Percentiles rank a stretch among this genome's conserved stretches.
phyloP scores from a whole-genome alignment of 2,329 filamentous ascomycete genomes.

The Ophiostoma australiae region DNA sequence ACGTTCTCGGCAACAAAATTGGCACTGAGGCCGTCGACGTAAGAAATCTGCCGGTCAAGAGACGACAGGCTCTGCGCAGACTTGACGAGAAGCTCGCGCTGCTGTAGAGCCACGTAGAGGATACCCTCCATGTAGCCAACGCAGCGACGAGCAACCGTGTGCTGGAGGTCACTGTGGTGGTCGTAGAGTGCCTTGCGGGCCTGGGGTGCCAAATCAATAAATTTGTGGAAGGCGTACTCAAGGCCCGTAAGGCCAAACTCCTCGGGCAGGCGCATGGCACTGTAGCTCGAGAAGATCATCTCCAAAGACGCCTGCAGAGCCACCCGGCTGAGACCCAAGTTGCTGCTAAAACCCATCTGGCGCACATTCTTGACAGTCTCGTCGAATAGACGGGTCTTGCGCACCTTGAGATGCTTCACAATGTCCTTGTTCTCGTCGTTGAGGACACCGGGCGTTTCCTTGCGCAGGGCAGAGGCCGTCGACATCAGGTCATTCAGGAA shows the following conservation, averaged over 20 bases:
- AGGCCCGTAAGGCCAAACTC: constrained; percentile 38
- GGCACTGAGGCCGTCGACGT: constrained; percentile 20
- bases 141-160: constrained; percentile 72
- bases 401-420: constrained; percentile 83
- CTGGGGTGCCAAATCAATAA: constrained; percentile 66
- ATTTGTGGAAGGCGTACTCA: constrained; percentile 73
- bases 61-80: constrained; percentile 8
- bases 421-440: constrained; percentile 80
- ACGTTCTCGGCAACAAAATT: neutral
- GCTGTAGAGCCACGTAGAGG: constrained; percentile 58
- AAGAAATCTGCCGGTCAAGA: constrained; percentile 25
- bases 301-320: constrained; percentile 67
- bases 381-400: constrained; percentile 84
- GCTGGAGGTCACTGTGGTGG: constrained; percentile 79
- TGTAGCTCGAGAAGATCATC: constrained; percentile 59
- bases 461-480: constrained; percentile 68
- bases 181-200: constrained; percentile 63
- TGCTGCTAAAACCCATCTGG: constrained; percentile 84
- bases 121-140: constrained; percentile 84
- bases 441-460: constrained; percentile 73
- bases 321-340: constrained; percentile 69
- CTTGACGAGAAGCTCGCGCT: constrained; percentile 49
- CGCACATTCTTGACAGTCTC: constrained; percentile 79
- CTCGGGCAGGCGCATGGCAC: constrained; percentile 36
- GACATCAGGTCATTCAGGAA: constrained; percentile 66